Conservation (phyloP, 2,329 filamentous ascomycete species). For the Aspergillus brasiliensis region DNA sequence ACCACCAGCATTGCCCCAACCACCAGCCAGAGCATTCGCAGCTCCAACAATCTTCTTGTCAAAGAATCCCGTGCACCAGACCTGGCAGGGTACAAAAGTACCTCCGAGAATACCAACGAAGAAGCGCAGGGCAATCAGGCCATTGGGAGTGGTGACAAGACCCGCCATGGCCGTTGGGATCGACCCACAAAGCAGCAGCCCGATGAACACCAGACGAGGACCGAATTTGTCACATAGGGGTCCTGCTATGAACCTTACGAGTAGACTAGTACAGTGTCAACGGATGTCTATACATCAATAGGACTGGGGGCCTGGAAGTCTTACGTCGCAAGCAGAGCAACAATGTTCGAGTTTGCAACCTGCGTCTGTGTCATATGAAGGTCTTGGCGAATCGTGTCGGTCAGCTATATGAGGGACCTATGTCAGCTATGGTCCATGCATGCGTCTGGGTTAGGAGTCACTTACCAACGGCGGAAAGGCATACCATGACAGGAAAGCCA, state of each 20-base stretch:
- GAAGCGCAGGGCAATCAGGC: slow-evolving; percentile 47
- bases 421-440: neutral
- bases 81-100: slow-evolving; percentile 66
- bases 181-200: slow-evolving; percentile 73
- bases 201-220: slow-evolving; percentile 76
- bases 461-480: slow-evolving; percentile 82
- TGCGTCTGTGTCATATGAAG: slow-evolving; percentile 70
- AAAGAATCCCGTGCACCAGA: slow-evolving; percentile 91
- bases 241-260: slow-evolving; percentile 76
- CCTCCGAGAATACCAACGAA: slow-evolving; percentile 49
- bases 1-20: slow-evolving; percentile 84
- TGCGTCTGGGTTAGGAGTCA: slow-evolving; percentile 13
- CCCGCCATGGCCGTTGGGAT: slow-evolving; percentile 83
- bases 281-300: neutral
- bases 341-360: slow-evolving; percentile 87
- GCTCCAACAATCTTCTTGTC: slow-evolving; percentile 91
- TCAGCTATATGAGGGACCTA: slow-evolving; percentile 49
- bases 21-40: slow-evolving; percentile 81
- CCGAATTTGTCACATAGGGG: slow-evolving; percentile 85
- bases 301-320: slow-evolving; percentile 22
- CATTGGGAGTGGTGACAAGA: slow-evolving; percentile 67
- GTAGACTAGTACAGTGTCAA: slow-evolving; percentile 50
- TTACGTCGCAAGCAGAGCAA: slow-evolving; percentile 72
- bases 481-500: slow-evolving; percentile 88
- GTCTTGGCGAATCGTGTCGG: slow-evolving; percentile 77